Base-by-base conservation (phyloP, 129 eudicot species). In the Glebionis coronaria region DNA sequence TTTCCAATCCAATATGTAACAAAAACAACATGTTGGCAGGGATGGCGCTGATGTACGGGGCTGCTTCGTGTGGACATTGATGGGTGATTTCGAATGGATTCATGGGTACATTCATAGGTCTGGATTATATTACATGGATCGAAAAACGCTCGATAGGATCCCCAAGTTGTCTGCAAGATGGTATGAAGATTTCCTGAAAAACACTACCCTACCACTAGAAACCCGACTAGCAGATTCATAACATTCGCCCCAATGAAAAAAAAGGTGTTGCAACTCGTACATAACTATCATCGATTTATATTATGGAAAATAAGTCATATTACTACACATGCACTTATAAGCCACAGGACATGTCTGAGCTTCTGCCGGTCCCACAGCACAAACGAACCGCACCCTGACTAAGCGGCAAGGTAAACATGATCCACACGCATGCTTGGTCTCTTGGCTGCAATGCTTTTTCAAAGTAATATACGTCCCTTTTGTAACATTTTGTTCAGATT, bases 361-460 rank as follows among this genome's bases (percentile, higher is more conserved):
- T 57, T 76, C 66, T 4, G 47, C 47, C 5, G 66, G 66, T 61
- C 80, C 70, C 3, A 49, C 14, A 1, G 97, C 79, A 65, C 98
- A 93, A 56, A 80, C 77, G 66, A 86, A 88, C 84, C 95, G 86
- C 31, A 86, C 98, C 90, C 81, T 81, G 19, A 88, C 98, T 61
- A 93, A 78, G 59, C 84, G 82, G 63, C 98, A 93, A 0, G 98
- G 98, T 15, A 86, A 68, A 78, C 98, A 93, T 54, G 96, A 86
- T 3, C 98, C 96, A 55, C 98, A 93, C 3, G 95, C 98, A 52
- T n/a, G 28, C 42, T 35, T 75, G 31, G 18, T 49, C 55, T 67
- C 9, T 74, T 74, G 23, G 29, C 28, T 44, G 12, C 57, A 28
- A 10, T 66, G 66, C 44, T 18, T 59, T 45, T 56, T 59, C 42